phyloP scores from a whole-genome alignment of 441 rosid genomes.

The Jatropha podagrica region DNA sequence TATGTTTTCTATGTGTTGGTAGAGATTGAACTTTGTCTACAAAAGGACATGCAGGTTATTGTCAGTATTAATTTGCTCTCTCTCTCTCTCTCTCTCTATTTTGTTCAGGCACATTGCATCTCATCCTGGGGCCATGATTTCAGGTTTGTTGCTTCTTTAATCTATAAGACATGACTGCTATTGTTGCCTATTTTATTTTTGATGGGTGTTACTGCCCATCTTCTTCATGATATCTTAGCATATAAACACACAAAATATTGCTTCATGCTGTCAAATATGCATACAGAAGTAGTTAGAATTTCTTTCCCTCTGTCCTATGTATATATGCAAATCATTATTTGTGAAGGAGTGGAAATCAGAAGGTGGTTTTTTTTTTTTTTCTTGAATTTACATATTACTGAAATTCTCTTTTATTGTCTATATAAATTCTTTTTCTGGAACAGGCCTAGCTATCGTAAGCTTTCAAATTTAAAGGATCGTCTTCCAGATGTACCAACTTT shows the following conservation, averaged over 20 bases:
- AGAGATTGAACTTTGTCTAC: constrained; percentile 6
- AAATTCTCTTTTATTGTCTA: neutral
- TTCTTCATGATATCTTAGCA: neutral
- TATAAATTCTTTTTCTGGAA: constrained; percentile 13
- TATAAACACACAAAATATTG: neutral
- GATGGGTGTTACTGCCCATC: neutral
- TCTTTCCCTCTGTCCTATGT: neutral
- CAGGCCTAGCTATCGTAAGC: constrained; percentile 90
- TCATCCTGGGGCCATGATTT: constrained; percentile 99
- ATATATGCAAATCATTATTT: neutral
- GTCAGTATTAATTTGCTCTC: constrained; percentile 13
- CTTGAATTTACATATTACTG: constrained; percentile 10
- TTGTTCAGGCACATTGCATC: constrained; percentile 90
- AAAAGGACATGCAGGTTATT: neutral
- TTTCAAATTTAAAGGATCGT: constrained; percentile 70
- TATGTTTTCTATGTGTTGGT: neutral
- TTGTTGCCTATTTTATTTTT: constrained; percentile 6
- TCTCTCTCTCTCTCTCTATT: neutral
- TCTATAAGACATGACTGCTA: constrained; percentile 10
- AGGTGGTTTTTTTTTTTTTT: neutral
- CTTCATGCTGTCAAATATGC: neutral
- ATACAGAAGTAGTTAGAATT: neutral
- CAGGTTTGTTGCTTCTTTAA: constrained; percentile 56
- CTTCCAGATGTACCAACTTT: constrained; percentile 76
- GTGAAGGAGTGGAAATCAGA: neutral